phyloP scores from a whole-genome alignment of 2,329 filamentous ascomycete species.

The Tothia fuscella region DNA sequence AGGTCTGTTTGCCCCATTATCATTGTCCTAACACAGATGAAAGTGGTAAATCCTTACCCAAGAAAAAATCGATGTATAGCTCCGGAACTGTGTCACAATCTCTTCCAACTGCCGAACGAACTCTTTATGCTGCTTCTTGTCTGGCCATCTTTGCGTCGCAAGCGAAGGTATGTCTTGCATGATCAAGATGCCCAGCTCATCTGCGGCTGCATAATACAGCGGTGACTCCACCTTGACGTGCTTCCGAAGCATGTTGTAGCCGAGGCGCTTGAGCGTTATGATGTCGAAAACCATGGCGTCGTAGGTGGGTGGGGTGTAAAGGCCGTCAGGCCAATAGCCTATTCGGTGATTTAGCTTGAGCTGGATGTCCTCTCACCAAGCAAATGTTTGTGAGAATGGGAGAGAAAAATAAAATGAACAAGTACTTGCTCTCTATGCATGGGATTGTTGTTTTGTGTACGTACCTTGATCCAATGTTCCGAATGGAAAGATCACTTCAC shows the following conservation, averaged over 20 bases:
- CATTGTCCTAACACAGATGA: too few relatives aligned
- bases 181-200: conserved; percentile 48
- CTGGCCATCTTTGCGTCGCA: conserved; percentile 57
- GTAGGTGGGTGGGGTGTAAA: conserved; percentile 44
- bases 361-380: too few relatives aligned
- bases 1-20: too few relatives aligned
- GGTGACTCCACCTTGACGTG: conserved; percentile 55
- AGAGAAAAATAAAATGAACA: too few relatives aligned
- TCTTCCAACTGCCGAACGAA: conserved; percentile 56
- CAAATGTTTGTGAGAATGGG: too few relatives aligned
- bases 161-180: conserved; percentile 55
- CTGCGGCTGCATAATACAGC: conserved; percentile 48
- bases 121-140: conserved; percentile 43
- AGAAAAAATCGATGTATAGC: conserved; percentile 50
- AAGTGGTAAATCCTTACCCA: conserved; percentile 62
- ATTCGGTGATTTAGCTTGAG: too few relatives aligned
- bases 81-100: conserved; percentile 50
- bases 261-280: conserved; percentile 45
- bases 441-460: too few relatives aligned
- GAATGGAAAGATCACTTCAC: conserved; percentile 47
- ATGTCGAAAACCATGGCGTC: conserved; percentile 41
- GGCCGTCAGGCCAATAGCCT: conserved; percentile 51
- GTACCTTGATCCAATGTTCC: conserved; percentile 50
- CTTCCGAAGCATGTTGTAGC: conserved; percentile 53
- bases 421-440: too few relatives aligned